phyloP scores from a whole-genome alignment of 2,329 filamentous ascomycete species.

The Cadophora luteo-olivacea region DNA sequence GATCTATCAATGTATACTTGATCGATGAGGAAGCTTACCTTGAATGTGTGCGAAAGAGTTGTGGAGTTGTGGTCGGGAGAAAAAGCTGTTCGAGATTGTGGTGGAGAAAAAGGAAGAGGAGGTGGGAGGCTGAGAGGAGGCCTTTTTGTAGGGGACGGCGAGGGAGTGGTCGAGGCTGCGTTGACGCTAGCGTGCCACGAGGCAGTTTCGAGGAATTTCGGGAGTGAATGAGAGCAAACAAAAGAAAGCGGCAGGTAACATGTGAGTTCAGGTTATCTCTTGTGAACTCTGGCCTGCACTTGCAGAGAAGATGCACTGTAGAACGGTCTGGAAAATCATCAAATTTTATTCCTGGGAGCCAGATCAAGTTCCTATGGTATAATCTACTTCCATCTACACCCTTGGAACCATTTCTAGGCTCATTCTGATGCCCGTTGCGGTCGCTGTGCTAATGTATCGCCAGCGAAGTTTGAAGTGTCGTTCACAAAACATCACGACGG shows the following conservation, averaged over 20 bases:
- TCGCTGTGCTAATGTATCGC: neutral
- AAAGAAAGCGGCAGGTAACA: neutral
- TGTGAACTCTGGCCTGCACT: constrained; percentile 12
- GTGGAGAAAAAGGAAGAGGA: constrained; percentile 16
- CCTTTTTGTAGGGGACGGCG: constrained; percentile 20
- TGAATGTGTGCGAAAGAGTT: neutral
- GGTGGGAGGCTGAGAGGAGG: constrained; percentile 14
- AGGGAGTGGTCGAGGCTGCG: neutral
- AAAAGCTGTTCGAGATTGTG: constrained; percentile 16
- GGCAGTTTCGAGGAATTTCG: constrained; percentile 13
- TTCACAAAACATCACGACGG: constrained; percentile 24
- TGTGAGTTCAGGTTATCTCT: constrained; percentile 13
- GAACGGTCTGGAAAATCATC: constrained; percentile 15
- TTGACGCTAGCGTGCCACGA: constrained; percentile 20
- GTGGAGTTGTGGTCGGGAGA: neutral
- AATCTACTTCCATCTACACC: neutral
- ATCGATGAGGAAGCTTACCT: neutral
- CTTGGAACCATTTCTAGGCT: neutral
- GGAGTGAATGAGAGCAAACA: constrained; percentile 13
- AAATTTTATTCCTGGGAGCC: constrained; percentile 13
- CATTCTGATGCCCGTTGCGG: constrained; percentile 14
- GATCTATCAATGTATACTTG: neutral
- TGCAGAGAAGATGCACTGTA: neutral
- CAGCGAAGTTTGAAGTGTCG: neutral
- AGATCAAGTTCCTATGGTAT: constrained; percentile 20